These are phyloP conservation scores for Lagerstroemia speciosa DNA, from an alignment of 345 rosid species.

Conservation along the genomic window DNA sequence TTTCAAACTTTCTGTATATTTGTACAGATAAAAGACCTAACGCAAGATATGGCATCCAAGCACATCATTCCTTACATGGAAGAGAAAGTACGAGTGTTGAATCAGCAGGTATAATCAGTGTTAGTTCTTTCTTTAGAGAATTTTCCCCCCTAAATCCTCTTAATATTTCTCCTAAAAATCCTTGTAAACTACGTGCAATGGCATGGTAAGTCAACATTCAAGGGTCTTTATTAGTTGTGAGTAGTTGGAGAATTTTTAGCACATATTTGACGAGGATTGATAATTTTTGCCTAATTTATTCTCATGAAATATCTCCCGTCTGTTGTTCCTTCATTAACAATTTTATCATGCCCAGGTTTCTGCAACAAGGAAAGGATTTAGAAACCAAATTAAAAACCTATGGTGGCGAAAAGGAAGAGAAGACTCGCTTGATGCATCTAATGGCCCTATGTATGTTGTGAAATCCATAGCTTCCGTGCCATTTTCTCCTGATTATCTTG, in stretches of 20 bases:
- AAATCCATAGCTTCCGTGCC: slow-evolving; percentile 7
- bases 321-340: neutral
- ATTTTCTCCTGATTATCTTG: neutral
- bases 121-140: neutral
- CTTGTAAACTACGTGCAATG: neutral
- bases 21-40: slow-evolving; percentile 66
- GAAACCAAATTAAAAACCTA: slow-evolving; percentile 85
- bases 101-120: slow-evolving; percentile 58
- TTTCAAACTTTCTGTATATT: neutral
- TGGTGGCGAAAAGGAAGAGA: slow-evolving; percentile 99
- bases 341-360: slow-evolving; percentile 47
- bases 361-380: slow-evolving; percentile 91
- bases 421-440: slow-evolving; percentile 49
- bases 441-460: slow-evolving; percentile 62
- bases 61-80: slow-evolving; percentile 94
- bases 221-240: neutral
- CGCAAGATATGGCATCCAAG: slow-evolving; percentile 88
- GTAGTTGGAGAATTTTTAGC: neutral
- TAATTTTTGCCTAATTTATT: neutral
- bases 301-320: neutral
- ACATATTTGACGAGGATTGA: neutral
- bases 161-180: neutral
- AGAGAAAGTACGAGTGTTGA: slow-evolving; percentile 80
- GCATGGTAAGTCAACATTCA: neutral
- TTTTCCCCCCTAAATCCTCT: neutral